A percentile compares a stretch with the other conserved stretches of the same genome.
Conservation (phyloP, 192 early-diverging fungal species). For the Chytriomyces hyalinus region DNA sequence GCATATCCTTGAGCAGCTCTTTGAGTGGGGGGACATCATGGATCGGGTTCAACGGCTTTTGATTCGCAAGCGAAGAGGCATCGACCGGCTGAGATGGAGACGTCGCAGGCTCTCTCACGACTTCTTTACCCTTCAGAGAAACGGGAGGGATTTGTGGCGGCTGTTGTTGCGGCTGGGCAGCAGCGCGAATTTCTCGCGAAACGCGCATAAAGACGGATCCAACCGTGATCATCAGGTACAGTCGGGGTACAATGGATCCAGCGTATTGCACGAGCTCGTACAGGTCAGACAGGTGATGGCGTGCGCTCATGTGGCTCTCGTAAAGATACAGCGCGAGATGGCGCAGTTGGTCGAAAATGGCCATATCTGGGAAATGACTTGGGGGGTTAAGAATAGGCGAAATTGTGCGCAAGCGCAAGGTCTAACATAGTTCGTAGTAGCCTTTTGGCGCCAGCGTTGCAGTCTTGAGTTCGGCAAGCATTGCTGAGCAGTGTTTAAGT, state of each 20-base stretch:
- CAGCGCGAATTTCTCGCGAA: conserved; percentile 51
- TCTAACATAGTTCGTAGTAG: conserved; percentile 98
- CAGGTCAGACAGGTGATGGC: conserved; percentile 80
- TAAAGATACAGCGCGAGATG: conserved; percentile 90
- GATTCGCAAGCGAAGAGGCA: background rate
- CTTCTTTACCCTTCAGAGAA: conserved; percentile 14
- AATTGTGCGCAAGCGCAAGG: conserved; percentile 9
- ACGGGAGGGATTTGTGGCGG: background rate
- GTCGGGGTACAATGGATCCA: conserved; percentile 96
- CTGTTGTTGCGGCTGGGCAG: background rate
- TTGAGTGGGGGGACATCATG: conserved; percentile 84
- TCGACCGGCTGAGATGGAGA: background rate
- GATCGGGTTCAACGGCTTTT: conserved; percentile 31
- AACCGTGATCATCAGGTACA: conserved; percentile 99
- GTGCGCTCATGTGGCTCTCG: conserved; percentile 82
- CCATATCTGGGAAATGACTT: conserved; percentile 74
- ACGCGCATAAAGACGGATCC: conserved; percentile 96
- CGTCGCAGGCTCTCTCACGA: conserved; percentile 4
- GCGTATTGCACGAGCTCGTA: conserved; percentile 99
- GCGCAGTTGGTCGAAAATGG: conserved; percentile 96
- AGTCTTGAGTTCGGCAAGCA: conserved; percentile 95
- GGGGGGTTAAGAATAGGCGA: background rate
- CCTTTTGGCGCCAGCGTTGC: conserved; percentile 94
- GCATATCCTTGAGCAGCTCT: conserved; percentile 98
- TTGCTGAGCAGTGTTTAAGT: conserved; percentile 97